These are phyloP conservation scores for Posidonia australis DNA, from an alignment of 106 monocot species.

Conservation along the genomic window DNA sequence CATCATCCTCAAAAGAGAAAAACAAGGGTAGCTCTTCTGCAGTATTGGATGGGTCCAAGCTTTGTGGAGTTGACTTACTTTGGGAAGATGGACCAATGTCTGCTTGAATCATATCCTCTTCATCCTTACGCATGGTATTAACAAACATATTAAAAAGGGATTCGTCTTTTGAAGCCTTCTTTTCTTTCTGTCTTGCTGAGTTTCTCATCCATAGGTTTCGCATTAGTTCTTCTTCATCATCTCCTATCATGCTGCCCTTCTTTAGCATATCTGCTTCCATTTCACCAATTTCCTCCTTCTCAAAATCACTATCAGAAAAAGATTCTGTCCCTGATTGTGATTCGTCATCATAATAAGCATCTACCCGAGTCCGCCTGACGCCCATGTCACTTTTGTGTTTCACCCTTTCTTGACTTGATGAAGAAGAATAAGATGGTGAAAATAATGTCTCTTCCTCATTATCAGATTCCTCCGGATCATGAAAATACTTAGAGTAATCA, in stretches of 20 bases:
- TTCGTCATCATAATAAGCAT: background rate
- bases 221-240: background rate
- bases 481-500: slow-evolving; percentile 9
- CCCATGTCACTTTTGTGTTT: background rate
- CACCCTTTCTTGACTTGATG: background rate
- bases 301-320: background rate
- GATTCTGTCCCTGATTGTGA: background rate
- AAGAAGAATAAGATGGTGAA: background rate
- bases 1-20: slow-evolving; percentile 27
- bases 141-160: slow-evolving; percentile 7
- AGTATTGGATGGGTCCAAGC: background rate
- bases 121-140: slow-evolving; percentile 4
- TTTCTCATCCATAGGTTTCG: background rate
- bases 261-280: background rate
- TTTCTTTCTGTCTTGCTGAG: background rate
- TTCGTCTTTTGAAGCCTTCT: slow-evolving; percentile 6
- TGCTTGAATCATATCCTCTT: background rate
- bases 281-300: background rate
- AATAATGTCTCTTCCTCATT: background rate
- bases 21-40: slow-evolving; percentile 7
- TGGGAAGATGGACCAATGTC: background rate
- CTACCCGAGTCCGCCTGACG: background rate
- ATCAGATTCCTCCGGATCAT: background rate
- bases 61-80: background rate
- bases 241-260: background rate